Base-by-base conservation (phyloP, 306 rosid genomes). In the Clitoria ternatea region DNA sequence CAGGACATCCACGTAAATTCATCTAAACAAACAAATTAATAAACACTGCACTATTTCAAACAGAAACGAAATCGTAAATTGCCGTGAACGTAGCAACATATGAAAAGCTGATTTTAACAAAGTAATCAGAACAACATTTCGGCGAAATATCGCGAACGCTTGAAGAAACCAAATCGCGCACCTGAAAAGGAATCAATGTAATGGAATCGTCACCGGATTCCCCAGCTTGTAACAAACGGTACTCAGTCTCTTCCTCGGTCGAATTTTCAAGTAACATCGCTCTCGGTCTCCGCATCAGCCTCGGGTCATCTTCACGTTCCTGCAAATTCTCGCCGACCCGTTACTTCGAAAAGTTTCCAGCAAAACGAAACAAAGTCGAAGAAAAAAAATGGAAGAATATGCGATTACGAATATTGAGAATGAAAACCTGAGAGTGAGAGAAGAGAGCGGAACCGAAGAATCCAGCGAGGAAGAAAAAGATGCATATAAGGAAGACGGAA, bases 151-250 rank as follows among this genome's bases (percentile, higher is more conserved):
- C 3, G 22, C 8, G 42, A 61, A 52, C 3, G 30, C 37, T 12
- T 20, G 20, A 75, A 59, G 12, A 69, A 56, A 32, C 67, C 20
- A 61, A 80, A 77, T 64, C 11, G 44, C 69, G 47, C 39, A 93
- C 99, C 99, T 94, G 96, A 65, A 86, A 94, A 32, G 97, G 92
- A 81, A 94, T 89, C 40, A 82, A 74, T n/a, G 92, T 81, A 32
- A 94, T 7, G 61, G 88, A 89, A 72, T 83, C 74, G 39, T 91
- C 97, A 12, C 97, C 99, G 29, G 84, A 81, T 39, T 86, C 83
- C 71, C 97, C 99, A 19, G 82, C 26, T 29, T 71, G 60, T 81
- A 86, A 57, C 85, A 75, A 73, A 30, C 37, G 44, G 22, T 69
- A 66, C 69, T 79, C 77, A 23, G 42, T 62, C 29, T 72, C 75